Evolutionary conservation across 2,329 filamentous ascomycete genomes (phyloP), one percentile per base, ranked within the genome.

Genomic region (Pseudogymnoascus sp.): DNA sequence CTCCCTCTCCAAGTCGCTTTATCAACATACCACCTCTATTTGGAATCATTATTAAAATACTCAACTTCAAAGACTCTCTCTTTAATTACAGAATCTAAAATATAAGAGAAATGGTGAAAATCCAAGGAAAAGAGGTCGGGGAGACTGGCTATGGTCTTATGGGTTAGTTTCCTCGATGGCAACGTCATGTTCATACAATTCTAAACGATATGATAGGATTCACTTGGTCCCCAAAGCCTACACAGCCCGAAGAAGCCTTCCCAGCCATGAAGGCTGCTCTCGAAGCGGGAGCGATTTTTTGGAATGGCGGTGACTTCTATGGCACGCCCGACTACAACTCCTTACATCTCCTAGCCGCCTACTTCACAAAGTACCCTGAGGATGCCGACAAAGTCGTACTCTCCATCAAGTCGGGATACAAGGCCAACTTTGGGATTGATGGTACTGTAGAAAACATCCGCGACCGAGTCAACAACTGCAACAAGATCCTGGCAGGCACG

Each of bases 281-380:
- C 16, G 64, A 73, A 23, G 70, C 71, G 5, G 75, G 78, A 63
- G 72, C 72, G 68, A 78, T 71, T 64, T 73, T 79, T 61, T 87
- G 84, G 83, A 87, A 86, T 68, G 84, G 78, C 50, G 84, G 79
- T 66, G 84, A 87, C 69, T 80, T 87, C 69, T 89, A 89, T 74
- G 85, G 86, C 50, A 75, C 77, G 0, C 79, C 80, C 1, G 76
- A 82, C n/a, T 78, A 78, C 69, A 85, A 87, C 74, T 83, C 79
- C 2, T 72, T 86, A 70, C 80, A 82, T 38, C 73, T 88, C 8
- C 74, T 88, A 28, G 78, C 82, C 66, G 75, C 77, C 28, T 88
- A 88, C 74, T 86, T 88, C 70, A 77, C 77, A 35, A 78, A 80
- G 65, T 80, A 87, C 70, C 85, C 86, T 1, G 81, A 85, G 64